Evolutionary conservation across 805 yeast genomes (phyloP).

Genomic region (Jamesozyma piceae): DNA sequence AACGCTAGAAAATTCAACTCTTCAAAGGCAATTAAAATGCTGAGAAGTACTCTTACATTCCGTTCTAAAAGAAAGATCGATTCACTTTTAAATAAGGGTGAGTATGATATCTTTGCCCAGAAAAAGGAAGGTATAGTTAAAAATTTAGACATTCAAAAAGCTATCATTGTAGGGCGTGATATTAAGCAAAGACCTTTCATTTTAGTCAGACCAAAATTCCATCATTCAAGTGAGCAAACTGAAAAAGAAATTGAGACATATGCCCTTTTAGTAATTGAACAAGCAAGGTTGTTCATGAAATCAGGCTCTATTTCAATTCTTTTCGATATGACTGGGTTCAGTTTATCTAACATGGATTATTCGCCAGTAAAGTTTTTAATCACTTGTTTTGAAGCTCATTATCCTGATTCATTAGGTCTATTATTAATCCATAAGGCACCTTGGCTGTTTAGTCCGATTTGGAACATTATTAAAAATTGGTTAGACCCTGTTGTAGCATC

Average conservation of each 20-base stretch:
- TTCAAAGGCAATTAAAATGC: conserved; percentile 59
- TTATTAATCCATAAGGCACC: conserved; percentile 89
- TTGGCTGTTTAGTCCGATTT: conserved; percentile 90
- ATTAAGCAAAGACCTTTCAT: conserved; percentile 69
- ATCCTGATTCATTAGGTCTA: conserved; percentile 86
- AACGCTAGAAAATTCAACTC: conserved; percentile 84
- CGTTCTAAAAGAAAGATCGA: conserved; percentile 59
- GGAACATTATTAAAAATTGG: conserved; percentile 91
- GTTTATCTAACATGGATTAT: conserved; percentile 89
- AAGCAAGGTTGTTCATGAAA: conserved; percentile 61
- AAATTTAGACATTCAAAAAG: conserved; percentile 50
- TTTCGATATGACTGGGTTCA: conserved; percentile 79
- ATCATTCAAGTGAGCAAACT: conserved; percentile 57
- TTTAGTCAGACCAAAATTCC: conserved; percentile 68
- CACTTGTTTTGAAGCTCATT: conserved; percentile 87
- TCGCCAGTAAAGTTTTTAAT: conserved; percentile 83
- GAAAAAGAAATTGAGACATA: conserved; percentile 65
- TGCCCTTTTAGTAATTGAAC: conserved; percentile 70
- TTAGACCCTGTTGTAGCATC: conserved; percentile 93
- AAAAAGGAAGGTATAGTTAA: conserved; percentile 36
- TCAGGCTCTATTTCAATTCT: conserved; percentile 78
- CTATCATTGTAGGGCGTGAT: conserved; percentile 69
- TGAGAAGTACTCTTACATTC: conserved; percentile 69
- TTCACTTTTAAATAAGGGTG: conserved; percentile 59
- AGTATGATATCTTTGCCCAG: conserved; percentile 45